Conservation (phyloP, 768 basidiomycete species). For the Amyloporia xantha region DNA sequence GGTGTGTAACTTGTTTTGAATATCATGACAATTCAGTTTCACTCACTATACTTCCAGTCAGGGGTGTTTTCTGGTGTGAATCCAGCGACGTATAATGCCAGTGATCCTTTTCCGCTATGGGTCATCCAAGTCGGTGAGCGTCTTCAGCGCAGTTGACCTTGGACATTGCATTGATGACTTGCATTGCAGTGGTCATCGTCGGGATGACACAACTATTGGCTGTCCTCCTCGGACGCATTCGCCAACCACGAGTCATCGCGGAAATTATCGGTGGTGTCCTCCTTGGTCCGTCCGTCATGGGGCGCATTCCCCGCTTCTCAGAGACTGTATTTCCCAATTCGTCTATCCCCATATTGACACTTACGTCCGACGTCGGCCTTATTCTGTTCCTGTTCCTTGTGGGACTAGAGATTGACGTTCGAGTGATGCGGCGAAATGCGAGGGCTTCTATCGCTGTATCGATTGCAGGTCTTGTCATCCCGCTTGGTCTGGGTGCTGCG, state of each 20-base stretch:
- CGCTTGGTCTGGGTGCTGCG: conserved; percentile 77
- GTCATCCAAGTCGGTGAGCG: conserved; percentile 64
- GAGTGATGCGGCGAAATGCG: conserved; percentile 59
- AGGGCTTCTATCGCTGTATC: conserved; percentile 54
- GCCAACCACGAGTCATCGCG: conserved; percentile 89
- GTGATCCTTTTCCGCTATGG: conserved; percentile 73
- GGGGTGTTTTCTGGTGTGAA: conserved; percentile 72
- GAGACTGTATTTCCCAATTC: conserved; percentile 29
- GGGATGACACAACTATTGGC: conserved; percentile 69
- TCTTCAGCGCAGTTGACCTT: not conserved
- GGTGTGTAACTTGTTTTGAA: too few species aligned
- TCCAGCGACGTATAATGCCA: conserved; percentile 51
- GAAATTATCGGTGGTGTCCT: conserved; percentile 90
- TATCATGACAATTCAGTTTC: too few species aligned
- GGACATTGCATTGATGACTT: not conserved
- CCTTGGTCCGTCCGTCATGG: conserved; percentile 73
- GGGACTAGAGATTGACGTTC: conserved; percentile 77
- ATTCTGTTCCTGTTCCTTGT: conserved; percentile 79
- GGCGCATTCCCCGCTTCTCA: conserved; percentile 70
- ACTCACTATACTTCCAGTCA: too few species aligned
- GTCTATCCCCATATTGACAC: conserved; percentile 52
- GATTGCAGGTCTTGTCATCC: conserved; percentile 61
- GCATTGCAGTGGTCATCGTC: conserved; percentile 69
- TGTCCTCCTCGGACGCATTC: conserved; percentile 55
- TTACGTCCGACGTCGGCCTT: conserved; percentile 72